These are phyloP conservation scores for Paecilomyces variotii DNA, from an alignment of 2,329 filamentous ascomycete genomes.

Conservation along the genomic window DNA sequence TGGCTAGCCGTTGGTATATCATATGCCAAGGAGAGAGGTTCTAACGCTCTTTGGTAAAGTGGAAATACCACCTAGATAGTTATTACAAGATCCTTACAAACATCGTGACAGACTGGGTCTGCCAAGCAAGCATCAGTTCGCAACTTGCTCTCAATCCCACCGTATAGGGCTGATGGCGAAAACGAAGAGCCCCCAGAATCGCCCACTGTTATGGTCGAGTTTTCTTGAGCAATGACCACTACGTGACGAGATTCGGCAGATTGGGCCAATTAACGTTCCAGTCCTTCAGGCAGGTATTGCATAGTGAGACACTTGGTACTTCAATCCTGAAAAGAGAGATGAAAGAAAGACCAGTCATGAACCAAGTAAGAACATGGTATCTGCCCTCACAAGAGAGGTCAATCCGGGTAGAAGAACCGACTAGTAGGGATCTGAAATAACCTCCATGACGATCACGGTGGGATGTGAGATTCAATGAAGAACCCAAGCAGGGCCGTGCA, in stretches of 20 bases:
- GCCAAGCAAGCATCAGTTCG: not conserved
- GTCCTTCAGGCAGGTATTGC: not conserved
- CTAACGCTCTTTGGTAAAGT: not conserved
- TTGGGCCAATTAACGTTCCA: not conserved
- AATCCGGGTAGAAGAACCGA: not conserved
- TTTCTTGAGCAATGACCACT: not conserved
- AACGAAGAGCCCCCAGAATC: not conserved
- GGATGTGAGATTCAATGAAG: not conserved
- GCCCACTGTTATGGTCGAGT: not conserved
- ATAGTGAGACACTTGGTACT: too few relatives aligned
- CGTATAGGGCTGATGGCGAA: not conserved
- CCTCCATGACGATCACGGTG: not conserved
- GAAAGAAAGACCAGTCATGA: too few relatives aligned
- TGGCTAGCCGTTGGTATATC: not conserved
- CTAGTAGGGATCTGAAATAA: not conserved
- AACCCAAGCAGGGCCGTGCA: not conserved
- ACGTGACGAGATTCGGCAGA: not conserved
- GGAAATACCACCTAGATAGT: not conserved
- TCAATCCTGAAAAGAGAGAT: too few relatives aligned
- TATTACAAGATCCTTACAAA: not conserved
- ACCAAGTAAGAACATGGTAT: too few relatives aligned
- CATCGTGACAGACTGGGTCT: not conserved
- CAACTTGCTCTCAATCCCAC: not conserved
- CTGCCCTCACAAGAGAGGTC: not conserved
- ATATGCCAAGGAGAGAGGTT: not conserved